These are phyloP conservation scores for Silene uniflora DNA, from an alignment of 148 eudicot species.

Conservation along the genomic window DNA sequence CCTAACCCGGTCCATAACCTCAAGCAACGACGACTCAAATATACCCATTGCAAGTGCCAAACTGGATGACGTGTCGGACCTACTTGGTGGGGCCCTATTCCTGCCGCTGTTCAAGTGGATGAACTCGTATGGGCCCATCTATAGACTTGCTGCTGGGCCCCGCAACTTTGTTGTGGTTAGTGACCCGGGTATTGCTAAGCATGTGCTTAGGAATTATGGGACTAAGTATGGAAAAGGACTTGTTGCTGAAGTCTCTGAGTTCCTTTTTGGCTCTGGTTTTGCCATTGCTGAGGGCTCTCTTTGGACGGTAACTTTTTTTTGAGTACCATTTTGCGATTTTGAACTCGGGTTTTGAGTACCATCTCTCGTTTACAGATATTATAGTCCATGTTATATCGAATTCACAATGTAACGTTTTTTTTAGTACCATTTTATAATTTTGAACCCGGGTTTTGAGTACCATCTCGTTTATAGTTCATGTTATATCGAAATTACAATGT, in stretches of 20 bases:
- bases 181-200: conserved; percentile 84
- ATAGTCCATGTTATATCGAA: no score
- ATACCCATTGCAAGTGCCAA: conserved; percentile 74
- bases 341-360: no score
- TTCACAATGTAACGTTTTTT: background rate
- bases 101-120: conserved; percentile 90
- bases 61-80: conserved; percentile 84
- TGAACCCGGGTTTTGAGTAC: no score
- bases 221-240: no score
- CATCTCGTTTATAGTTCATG: no score
- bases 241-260: conserved; percentile 90
- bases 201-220: conserved; percentile 75
- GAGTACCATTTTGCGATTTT: no score
- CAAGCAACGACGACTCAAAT: conserved; percentile 48
- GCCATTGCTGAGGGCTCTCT: conserved; percentile 97
- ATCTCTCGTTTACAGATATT: no score
- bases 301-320: conserved; percentile 23
- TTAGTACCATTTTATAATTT: no score
- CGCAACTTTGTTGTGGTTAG: conserved; percentile 84
- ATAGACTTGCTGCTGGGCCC: conserved; percentile 89
- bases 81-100: conserved; percentile 91
- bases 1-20: conserved; percentile 45
- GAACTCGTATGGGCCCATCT: conserved; percentile 75
- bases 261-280: conserved; percentile 87
- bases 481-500: background rate